Percentiles rank a stretch among this genome's conserved stretches.
phyloP scores from a whole-genome alignment of 805 yeast species.

The Ogataea degrootiae region DNA sequence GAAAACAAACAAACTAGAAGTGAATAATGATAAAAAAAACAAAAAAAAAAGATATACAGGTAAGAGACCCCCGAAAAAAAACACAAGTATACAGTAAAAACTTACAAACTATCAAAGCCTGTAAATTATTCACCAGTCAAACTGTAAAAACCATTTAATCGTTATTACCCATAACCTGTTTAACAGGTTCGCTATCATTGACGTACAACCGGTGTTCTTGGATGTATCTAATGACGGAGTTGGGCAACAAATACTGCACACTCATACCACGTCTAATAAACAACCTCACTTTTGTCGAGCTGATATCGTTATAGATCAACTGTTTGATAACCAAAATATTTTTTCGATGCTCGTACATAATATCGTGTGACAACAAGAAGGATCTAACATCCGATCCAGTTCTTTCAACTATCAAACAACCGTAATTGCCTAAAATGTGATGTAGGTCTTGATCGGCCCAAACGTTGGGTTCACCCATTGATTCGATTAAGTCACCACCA shows the following conservation, averaged over 20 bases:
- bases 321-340: slow-evolving; percentile 94
- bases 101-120: too few relatives aligned
- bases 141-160: slow-evolving; percentile 7
- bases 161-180: slow-evolving; percentile 58
- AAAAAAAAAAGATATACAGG: too few relatives aligned
- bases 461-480: slow-evolving; percentile 99
- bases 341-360: slow-evolving; percentile 94
- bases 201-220: slow-evolving; percentile 86
- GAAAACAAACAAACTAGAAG: too few relatives aligned
- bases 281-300: slow-evolving; percentile 89
- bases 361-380: slow-evolving; percentile 87
- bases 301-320: slow-evolving; percentile 91
- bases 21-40: too few relatives aligned
- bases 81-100: too few relatives aligned
- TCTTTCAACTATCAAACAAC: slow-evolving; percentile 93
- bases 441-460: slow-evolving; percentile 97
- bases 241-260: slow-evolving; percentile 90
- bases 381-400: slow-evolving; percentile 95
- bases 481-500: slow-evolving; percentile 95
- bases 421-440: slow-evolving; percentile 92
- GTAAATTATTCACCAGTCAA: too few relatives aligned
- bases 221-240: slow-evolving; percentile 89
- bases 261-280: slow-evolving; percentile 95
- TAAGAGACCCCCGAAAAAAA: too few relatives aligned
- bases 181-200: slow-evolving; percentile 89